phyloP scores from a whole-genome alignment of 257 asterid genomes.

The Echium plantagineum region DNA sequence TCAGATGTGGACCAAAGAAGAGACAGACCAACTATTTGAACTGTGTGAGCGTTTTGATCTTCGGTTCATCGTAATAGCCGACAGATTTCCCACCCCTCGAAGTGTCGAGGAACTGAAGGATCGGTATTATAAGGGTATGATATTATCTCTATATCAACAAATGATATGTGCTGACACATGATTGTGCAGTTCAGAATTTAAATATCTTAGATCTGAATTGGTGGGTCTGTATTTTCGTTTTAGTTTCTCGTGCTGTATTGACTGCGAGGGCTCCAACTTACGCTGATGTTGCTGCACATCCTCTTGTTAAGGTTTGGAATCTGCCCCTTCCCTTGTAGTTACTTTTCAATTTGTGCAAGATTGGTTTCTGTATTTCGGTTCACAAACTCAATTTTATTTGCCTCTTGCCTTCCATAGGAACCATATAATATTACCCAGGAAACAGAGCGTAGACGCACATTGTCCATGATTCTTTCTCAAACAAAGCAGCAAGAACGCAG shows the following conservation, averaged over 20 bases:
- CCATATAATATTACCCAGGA: slow-evolving; percentile 71
- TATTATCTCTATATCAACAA: not conserved
- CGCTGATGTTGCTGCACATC: slow-evolving; percentile 52
- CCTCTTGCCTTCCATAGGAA: slow-evolving; percentile 34
- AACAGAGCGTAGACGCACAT: slow-evolving; percentile 76
- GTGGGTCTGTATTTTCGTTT: slow-evolving; percentile 6
- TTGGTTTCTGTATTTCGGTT: slow-evolving; percentile 7
- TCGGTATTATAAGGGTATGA: slow-evolving; percentile 75
- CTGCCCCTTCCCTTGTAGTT: not conserved
- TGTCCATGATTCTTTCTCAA: slow-evolving; percentile 80
- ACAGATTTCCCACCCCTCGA: slow-evolving; percentile 71
- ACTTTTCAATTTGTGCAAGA: not conserved
- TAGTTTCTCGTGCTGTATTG: slow-evolving; percentile 64
- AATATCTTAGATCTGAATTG: not conserved
- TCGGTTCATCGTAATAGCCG: slow-evolving; percentile 78
- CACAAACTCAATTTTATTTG: slow-evolving; percentile 15
- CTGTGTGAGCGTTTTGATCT: slow-evolving; percentile 88
- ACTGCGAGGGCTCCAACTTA: slow-evolving; percentile 68
- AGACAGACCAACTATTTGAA: slow-evolving; percentile 81
- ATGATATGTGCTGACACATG: slow-evolving; percentile 2
- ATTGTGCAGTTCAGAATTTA: slow-evolving; percentile 1
- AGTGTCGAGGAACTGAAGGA: slow-evolving; percentile 86
- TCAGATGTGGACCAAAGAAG: slow-evolving; percentile 95
- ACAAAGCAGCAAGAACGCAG: slow-evolving; percentile 86
- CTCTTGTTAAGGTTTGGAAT: slow-evolving; percentile 57